phyloP scores from a whole-genome alignment of 345 rosid genomes.

The Streptanthus diversifolius region DNA sequence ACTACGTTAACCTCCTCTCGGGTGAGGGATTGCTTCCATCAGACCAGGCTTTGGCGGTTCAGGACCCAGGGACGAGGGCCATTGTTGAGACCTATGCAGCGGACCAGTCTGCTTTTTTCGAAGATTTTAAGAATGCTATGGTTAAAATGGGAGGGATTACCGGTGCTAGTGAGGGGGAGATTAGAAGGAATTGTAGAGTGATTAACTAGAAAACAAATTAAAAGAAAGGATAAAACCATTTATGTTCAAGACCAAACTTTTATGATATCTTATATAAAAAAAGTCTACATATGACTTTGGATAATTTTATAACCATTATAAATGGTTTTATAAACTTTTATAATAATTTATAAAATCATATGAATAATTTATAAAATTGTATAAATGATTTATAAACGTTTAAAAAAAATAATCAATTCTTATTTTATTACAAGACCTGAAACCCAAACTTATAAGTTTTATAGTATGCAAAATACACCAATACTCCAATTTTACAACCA shows the following conservation, averaged over 20 bases:
- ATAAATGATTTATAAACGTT: too few species aligned
- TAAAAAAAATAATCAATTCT: too few species aligned
- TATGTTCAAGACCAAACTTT: constrained; percentile 2
- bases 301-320: too few species aligned
- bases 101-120: constrained; percentile 50
- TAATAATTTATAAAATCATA: too few species aligned
- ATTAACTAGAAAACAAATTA: constrained; percentile 32
- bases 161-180: constrained; percentile 33
- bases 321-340: too few species aligned
- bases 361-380: too few species aligned
- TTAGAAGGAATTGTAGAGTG: constrained; percentile 50
- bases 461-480: too few species aligned
- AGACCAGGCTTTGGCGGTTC: constrained; percentile 58
- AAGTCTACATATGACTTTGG: constrained; percentile 8
- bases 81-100: constrained; percentile 53
- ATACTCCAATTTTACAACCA: too few species aligned
- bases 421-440: too few species aligned
- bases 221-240: neutral
- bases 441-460: too few species aligned
- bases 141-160: constrained; percentile 58
- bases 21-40: constrained; percentile 80
- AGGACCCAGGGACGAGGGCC: constrained; percentile 44
- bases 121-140: constrained; percentile 66
- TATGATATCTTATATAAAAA: constrained; percentile 7
- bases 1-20: constrained; percentile 63